Evolutionary conservation across 129 eudicot species (phyloP), one percentile per base, ranked within the genome.

Genomic region (Dittrichia graveolens): DNA sequence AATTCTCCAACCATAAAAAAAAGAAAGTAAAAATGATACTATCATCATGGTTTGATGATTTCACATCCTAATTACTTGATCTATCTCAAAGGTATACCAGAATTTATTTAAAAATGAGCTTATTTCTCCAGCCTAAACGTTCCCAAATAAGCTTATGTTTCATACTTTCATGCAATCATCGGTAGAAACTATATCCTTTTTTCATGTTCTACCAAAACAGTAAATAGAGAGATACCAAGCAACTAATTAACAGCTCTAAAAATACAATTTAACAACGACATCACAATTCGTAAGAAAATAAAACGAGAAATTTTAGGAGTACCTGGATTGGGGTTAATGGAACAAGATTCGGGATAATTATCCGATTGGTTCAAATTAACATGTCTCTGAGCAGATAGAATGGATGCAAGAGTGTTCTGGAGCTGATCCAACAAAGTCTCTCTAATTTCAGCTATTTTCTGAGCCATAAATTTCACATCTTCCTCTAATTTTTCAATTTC

Each of bases 371-470:
- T 68, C 6, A 55, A 39, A 24, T 69, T 10, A 35, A 72, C 42
- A 61, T 85, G 93, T 58, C 90, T 61, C 44, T 82, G 96, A 55
- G 79, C 75, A 67, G 79, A 49, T 18, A 89, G 82, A 63, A 84
- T 2, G 1, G 96, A 67, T 5, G 83, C 41, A 41, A 86, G 75
- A 71, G 84, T 71, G 54, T 55, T 73, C 13, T 65, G 81, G 47
- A 86, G 85, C 46, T 82, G 83, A 78, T 45, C 66, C 7, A 92
- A 90, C 13, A 89, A 73, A 13, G 75, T 78, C 12, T 77, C 53
- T 68, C 92, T 79, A 55, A 74, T 78, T 1, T 84, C 74, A 12
- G 59, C 72, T 31, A 89, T 56, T 59, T 77, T 89, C 7, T 71
- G 19, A 37, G 88, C 86, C 85, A 89, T 86, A 68, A 77, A 65